Conservation (phyloP, 768 basidiomycete species). For the Mycena leptocephala region DNA sequence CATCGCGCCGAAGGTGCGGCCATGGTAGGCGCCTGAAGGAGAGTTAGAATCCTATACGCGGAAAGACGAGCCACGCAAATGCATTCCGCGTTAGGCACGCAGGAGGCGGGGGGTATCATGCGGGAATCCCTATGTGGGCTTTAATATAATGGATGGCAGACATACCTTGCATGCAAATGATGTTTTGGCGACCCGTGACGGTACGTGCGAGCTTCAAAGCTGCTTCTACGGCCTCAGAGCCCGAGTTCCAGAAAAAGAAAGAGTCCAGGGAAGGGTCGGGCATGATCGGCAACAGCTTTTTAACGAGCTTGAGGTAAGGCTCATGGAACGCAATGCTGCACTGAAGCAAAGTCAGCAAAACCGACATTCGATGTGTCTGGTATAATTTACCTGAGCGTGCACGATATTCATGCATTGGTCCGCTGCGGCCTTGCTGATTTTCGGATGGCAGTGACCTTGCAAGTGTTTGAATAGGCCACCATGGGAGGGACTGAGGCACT, state of each 20-base stretch:
- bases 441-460: slow-evolving; percentile 90
- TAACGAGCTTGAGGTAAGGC: slow-evolving; percentile 90
- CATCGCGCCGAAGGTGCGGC: slow-evolving; percentile 95
- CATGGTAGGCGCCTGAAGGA: slow-evolving; percentile 83
- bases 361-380: slow-evolving; percentile 12
- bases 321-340: slow-evolving; percentile 92
- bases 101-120: too few species aligned
- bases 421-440: slow-evolving; percentile 90
- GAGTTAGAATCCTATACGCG: too few species aligned
- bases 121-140: too few species aligned
- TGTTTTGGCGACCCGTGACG: slow-evolving; percentile 87
- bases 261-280: slow-evolving; percentile 92
- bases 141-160: background rate
- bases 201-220: slow-evolving; percentile 90
- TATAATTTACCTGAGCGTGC: slow-evolving; percentile 76
- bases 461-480: background rate
- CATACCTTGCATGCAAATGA: slow-evolving; percentile 92
- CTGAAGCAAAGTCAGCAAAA: slow-evolving; percentile 57
- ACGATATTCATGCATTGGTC: slow-evolving; percentile 88
- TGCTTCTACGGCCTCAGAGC: slow-evolving; percentile 94
- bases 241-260: slow-evolving; percentile 98
- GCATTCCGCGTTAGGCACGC: too few species aligned
- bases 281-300: slow-evolving; percentile 90
- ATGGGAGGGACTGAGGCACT: slow-evolving; percentile 27
- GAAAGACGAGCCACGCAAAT: too few species aligned